A percentile compares a stretch with the other conserved stretches of the same genome.
Conservation (phyloP, 1,284 basidiomycete species). For the Vanrija pseudolonga region DNA sequence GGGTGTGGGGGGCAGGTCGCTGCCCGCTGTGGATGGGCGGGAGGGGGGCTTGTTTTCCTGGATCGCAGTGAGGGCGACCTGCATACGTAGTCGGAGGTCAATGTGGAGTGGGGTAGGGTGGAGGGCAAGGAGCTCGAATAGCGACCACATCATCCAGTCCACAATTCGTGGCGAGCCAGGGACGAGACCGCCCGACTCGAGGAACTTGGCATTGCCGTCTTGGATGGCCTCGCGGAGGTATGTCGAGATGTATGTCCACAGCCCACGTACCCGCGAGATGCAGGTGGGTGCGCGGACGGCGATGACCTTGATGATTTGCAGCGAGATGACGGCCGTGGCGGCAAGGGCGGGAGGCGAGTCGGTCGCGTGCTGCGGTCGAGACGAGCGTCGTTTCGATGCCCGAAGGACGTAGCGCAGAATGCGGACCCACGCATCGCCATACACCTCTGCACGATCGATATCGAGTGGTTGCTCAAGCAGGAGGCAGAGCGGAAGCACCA, state of each 20-base stretch:
- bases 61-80: slow-evolving; percentile 29
- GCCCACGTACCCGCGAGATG: slow-evolving; percentile 27
- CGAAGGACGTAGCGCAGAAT: slow-evolving; percentile 60
- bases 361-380: neutral
- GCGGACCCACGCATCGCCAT: slow-evolving; percentile 61
- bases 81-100: slow-evolving; percentile 62
- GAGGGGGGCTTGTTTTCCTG: neutral
- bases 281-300: slow-evolving; percentile 56
- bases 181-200: neutral
- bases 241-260: slow-evolving; percentile 36
- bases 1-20: neutral
- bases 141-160: slow-evolving; percentile 71
- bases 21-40: neutral
- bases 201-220: slow-evolving; percentile 27
- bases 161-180: slow-evolving; percentile 37
- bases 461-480: slow-evolving; percentile 57
- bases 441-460: slow-evolving; percentile 51
- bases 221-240: slow-evolving; percentile 15
- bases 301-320: slow-evolving; percentile 69
- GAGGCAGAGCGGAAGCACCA: slow-evolving; percentile 61
- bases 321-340: slow-evolving; percentile 50
- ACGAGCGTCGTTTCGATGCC: slow-evolving; percentile 35
- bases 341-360: slow-evolving; percentile 14
- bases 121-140: slow-evolving; percentile 64
- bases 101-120: slow-evolving; percentile 62